A percentile compares a stretch with the other conserved stretches of the same genome.
phyloP scores from a whole-genome alignment of 1,139 yeast species.

The Schizosaccharomyces versatilis region DNA sequence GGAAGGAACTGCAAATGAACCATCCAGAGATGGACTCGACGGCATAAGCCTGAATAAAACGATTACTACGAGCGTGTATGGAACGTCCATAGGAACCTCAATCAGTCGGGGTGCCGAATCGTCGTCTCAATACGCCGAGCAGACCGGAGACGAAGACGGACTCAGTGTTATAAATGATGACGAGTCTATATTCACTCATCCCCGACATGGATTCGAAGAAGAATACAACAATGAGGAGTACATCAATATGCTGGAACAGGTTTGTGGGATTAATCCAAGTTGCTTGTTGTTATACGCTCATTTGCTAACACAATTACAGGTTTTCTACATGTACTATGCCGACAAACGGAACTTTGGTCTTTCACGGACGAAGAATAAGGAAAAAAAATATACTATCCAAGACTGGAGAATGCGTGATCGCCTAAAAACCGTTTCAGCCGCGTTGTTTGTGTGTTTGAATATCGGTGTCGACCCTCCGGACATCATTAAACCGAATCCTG shows the following conservation, averaged over 20 bases:
- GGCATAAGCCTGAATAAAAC: too few relatives aligned
- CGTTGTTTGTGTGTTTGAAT: conserved; percentile 69
- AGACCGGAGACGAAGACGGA: too few relatives aligned
- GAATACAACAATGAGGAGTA: conserved; percentile 42
- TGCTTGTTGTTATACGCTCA: background rate
- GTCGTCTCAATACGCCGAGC: too few relatives aligned
- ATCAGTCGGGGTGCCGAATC: too few relatives aligned
- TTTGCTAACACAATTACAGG: conserved; percentile 16
- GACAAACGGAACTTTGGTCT: conserved; percentile 82
- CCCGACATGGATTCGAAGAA: conserved; percentile 60
- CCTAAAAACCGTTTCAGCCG: conserved; percentile 88
- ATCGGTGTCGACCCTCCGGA: conserved; percentile 97
- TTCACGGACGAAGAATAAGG: conserved; percentile 49
- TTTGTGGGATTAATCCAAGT: conserved; percentile 17
- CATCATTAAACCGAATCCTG: conserved; percentile 76
- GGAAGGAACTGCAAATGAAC: too few relatives aligned
- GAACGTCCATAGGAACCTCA: too few relatives aligned
- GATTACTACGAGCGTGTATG: too few relatives aligned
- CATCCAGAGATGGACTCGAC: too few relatives aligned
- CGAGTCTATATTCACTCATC: background rate
- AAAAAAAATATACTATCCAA: conserved; percentile 15
- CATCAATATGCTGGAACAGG: conserved; percentile 38
- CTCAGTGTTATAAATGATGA: background rate
- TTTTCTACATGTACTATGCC: conserved; percentile 60
- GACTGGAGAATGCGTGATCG: conserved; percentile 92